Base-by-base conservation (phyloP, 2,329 filamentous ascomycete species). In the Apiospora marii region DNA sequence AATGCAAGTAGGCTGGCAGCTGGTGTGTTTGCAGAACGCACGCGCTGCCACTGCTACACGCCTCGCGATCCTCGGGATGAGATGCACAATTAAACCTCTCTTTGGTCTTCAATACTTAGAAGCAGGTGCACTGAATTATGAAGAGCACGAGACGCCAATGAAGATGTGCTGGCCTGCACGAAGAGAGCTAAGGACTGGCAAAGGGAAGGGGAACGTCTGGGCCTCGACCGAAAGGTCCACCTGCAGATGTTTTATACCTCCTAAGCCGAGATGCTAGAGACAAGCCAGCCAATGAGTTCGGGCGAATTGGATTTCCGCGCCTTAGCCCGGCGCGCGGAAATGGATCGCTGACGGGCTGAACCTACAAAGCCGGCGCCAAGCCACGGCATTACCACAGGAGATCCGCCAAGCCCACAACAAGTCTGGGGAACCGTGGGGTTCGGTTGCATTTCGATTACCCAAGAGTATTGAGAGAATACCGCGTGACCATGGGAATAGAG, bases 351-450 rank as follows among this genome's bases (percentile, higher is more conserved):
- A 19, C 27, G 8, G 53, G 53, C 53, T 64, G 58, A 64, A 41
- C 34, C 58, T 22, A 64, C 58, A 64, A 64, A 64, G 58, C 30
- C 58, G 30, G 58, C 34, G 58, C 58, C 58, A 64, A 64, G 58
- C 58, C 34, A 64, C 58, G 34, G 58, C 30, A 64, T 64, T 64
- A 64, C 58, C 58, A 64, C 58, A 64, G n/a, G 41, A 37, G 19
- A 64, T 64, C 34, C 58, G 58, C 58, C 34, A 37, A 64, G 34
- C 58, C 58, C 58, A 64, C 58, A 22, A 13, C 10, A 64, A 12
- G 30, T 37, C 58, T 41, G 58, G 58, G 34, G 58, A 41, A 64
- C 41, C 58, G 58, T 24, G 34, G 58, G 58, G 58, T 41, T 41
- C 14, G 8, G 1, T 8, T 12, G 14, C 4, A 14, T 64, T 58